Base-by-base conservation (phyloP, 345 rosid species). In the Psidium friedrichsthalianum region DNA sequence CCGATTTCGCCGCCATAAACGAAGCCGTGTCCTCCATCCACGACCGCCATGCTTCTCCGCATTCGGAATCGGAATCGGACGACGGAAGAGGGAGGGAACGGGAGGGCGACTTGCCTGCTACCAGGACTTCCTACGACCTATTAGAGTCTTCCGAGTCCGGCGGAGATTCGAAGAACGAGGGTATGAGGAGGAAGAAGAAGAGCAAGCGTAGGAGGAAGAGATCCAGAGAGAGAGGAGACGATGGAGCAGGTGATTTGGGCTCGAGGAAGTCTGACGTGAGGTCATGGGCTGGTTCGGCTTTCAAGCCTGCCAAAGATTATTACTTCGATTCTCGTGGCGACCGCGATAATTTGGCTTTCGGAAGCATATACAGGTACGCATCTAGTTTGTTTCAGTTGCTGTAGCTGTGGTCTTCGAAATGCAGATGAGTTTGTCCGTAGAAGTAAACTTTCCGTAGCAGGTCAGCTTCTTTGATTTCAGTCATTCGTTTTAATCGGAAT, bases 251-350 rank as follows among this genome's bases (percentile, higher is more conserved):
- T 88, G 89, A 86, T 18, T 88, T 88, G 40, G 88, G 88, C 74
- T 89, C 93, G 18, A 90, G 92, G 82, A 93, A 92, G 87, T 88
- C 92, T 0, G 88, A 85, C 51, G 93, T 89, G 84, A 89, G 87
- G 88, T 91, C 82, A 83, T 90, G 93, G 92, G 92, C 89, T 56
- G 92, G 87, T 85, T 89, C 91, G 82, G 86, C 84, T 85, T 13
- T 86, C 12, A 93, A 91, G 87, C 94, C 93, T 56, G 82, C 91
- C 13, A 96, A 95, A 88, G 99, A 95, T 88, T 97, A 96, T 88
- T 94, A 90, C 93, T 89, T 97, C 74, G 99, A 96, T 89, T 91
- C 95, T 86, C 96, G 91, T 84, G 98, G 98, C 64, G 99, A 97
- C 88, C 92, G 90, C 7, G 95, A 97, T 90, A 96, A 95, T 90